Conservation (phyloP, 2,329 filamentous ascomycete species). For the Aspergillus nomiae region DNA sequence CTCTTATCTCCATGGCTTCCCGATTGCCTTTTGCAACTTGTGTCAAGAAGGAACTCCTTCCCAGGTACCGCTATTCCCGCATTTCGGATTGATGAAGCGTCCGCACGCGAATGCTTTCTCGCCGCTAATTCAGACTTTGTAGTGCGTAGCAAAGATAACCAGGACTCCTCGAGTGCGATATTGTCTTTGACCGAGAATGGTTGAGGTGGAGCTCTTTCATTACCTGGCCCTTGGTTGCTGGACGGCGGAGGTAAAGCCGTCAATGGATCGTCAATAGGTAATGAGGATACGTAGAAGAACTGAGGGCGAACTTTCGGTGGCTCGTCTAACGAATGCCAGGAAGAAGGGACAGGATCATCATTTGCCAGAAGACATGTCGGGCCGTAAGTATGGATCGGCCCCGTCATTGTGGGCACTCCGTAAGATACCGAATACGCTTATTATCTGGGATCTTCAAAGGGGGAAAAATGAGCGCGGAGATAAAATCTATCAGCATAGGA, state of each 20-base stretch:
- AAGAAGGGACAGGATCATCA: conserved; percentile 34
- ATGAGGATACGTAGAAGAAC: conserved; percentile 82
- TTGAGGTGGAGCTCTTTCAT: conserved; percentile 64
- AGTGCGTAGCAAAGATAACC: conserved; percentile 59
- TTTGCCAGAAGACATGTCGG: conserved; percentile 56
- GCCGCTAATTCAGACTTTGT: conserved; percentile 14
- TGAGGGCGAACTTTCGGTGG: conserved; percentile 65
- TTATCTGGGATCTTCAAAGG: not conserved
- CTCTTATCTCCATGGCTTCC: conserved; percentile 19
- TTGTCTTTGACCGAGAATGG: conserved; percentile 82
- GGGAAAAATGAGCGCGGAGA: not conserved
- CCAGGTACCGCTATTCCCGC: conserved; percentile 31
- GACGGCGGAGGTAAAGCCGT: conserved; percentile 62
- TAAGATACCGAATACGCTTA: not conserved
- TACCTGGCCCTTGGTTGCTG: conserved; percentile 51
- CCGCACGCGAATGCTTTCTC: conserved; percentile 11
- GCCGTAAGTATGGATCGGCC: conserved; percentile 60
- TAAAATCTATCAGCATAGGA: not conserved
- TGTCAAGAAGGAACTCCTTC: conserved; percentile 11
- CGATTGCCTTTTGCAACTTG: conserved; percentile 14
- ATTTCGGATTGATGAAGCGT: conserved; percentile 10
- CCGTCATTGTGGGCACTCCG: conserved; percentile 35
- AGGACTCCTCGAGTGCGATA: conserved; percentile 74
- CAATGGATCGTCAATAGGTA: conserved; percentile 87
- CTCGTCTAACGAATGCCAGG: conserved; percentile 43